A percentile compares a stretch with the other conserved stretches of the same genome.
These are phyloP conservation scores for Musa acuminata DNA, from an alignment of 176 grass and related monocot species.

Conservation along the genomic window DNA sequence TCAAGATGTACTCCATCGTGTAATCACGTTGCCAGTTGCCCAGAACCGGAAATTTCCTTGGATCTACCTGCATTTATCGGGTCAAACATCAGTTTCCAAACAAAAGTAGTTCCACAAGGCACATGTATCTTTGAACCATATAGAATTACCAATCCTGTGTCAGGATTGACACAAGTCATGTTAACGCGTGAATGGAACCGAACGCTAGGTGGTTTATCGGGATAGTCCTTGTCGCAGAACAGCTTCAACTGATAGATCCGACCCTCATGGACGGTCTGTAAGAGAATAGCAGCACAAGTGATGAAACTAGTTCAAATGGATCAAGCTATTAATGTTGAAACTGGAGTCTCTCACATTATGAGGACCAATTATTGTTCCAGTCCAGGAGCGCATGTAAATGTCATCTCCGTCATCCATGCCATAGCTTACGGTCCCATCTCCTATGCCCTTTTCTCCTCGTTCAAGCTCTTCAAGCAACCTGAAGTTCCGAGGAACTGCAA, in stretches of 20 bases:
- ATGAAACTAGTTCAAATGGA: neutral
- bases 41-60: conserved; percentile 14
- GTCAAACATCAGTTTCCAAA: neutral
- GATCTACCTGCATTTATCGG: conserved; percentile 7
- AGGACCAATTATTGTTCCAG: conserved; percentile 7
- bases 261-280: conserved; percentile 21
- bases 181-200: conserved; percentile 11
- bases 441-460: conserved; percentile 31
- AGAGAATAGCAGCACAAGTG: neutral
- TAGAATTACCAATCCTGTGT: conserved; percentile 6
- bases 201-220: conserved; percentile 13
- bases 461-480: conserved; percentile 9
- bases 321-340: neutral
- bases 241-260: conserved; percentile 23
- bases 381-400: conserved; percentile 12
- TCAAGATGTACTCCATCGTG: conserved; percentile 17
- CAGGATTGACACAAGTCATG: conserved; percentile 19
- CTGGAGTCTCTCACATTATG: neutral
- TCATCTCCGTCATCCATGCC: conserved; percentile 41
- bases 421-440: conserved; percentile 76
- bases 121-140: neutral
- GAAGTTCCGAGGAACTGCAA: conserved; percentile 41
- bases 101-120: neutral
- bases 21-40: conserved; percentile 9
- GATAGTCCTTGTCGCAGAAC: conserved; percentile 24